Evolutionary conservation across 2,329 filamentous ascomycete species (phyloP).

Genomic region (Neospermospora avenae): DNA sequence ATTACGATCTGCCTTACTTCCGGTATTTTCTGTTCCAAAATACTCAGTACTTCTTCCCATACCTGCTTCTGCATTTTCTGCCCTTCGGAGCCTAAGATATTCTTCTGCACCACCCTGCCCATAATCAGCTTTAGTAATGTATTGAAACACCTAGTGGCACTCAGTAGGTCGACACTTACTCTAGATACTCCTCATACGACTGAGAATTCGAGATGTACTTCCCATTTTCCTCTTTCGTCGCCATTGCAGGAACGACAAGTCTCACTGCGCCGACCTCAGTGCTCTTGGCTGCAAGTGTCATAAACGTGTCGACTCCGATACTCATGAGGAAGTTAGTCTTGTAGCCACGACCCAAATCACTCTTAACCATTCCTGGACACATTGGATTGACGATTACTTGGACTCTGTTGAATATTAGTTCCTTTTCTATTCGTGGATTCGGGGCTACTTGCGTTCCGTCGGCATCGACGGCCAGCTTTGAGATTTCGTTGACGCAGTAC

Average conservation of each 20-base stretch:
- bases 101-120: constrained; percentile 24
- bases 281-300: constrained; percentile 25
- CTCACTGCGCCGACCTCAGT: constrained; percentile 35
- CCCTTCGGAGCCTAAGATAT: constrained; percentile 23
- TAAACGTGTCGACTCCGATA: constrained; percentile 16
- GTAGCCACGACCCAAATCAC: constrained; percentile 26
- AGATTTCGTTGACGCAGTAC: constrained; percentile 29
- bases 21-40: constrained; percentile 24
- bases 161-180: constrained; percentile 18
- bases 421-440: not conserved
- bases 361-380: constrained; percentile 29
- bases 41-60: constrained; percentile 27
- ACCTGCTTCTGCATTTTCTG: constrained; percentile 29
- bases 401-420: constrained; percentile 6
- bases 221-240: constrained; percentile 28
- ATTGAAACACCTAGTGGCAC: not conserved
- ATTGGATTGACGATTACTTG: constrained; percentile 27
- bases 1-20: constrained; percentile 24
- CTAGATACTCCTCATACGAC: constrained; percentile 25
- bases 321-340: constrained; percentile 19
- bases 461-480: constrained; percentile 20
- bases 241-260: constrained; percentile 31
- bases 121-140: not conserved
- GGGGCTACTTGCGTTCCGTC: constrained; percentile 20
- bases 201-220: constrained; percentile 27